Evolutionary conservation across 2,329 filamentous ascomycete genomes (phyloP), one percentile per base, ranked within the genome.

Genomic region (Pseudodiploospora longispora): DNA sequence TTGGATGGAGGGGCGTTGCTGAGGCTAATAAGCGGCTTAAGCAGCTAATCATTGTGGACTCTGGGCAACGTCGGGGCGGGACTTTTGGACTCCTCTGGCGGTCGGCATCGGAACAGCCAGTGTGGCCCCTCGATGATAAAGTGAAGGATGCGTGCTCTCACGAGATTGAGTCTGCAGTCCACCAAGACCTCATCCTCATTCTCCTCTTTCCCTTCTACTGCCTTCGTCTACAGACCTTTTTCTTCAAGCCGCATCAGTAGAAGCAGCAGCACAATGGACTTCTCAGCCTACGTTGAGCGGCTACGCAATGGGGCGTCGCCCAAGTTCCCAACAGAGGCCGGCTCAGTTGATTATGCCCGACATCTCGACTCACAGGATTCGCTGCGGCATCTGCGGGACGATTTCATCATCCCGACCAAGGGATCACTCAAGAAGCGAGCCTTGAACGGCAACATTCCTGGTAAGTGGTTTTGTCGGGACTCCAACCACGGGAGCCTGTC

Each of bases 391-490:
- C 73, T 87, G 43, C 76, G 87, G 30, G 66, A 79, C 27, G 76
- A 91, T 53, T 95, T 91, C 60, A 74, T 84, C 39, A 81, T 94
- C 38, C 89, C 89, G 0, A 84, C 83, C 3, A 87, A 81, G 60
- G 70, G 68, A 7, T 86, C 89, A 35, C 64, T 93, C 38, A 81
- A 75, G 59, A 76, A 83, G 51, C 82, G 71, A 50, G 78, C 73
- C 0, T 62, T 86, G 7, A 63, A 70, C 12, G 70, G 68, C 19
- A 59, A 53, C 4, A 52, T 70, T 36, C 65, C 66, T n/a, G 60
- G 69, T 72, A 54, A 39, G 60, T 59, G 19, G 19, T 19, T 19
- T 19, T 19, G 19, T 19, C 19, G 19, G 19, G 19, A 19, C 19
- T 19, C 19, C 19, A 19, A 19, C 19, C 19, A 19, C 19, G 19